Evolutionary conservation across 2,329 filamentous ascomycete species (phyloP).

Genomic region (Botryotinia calthae): DNA sequence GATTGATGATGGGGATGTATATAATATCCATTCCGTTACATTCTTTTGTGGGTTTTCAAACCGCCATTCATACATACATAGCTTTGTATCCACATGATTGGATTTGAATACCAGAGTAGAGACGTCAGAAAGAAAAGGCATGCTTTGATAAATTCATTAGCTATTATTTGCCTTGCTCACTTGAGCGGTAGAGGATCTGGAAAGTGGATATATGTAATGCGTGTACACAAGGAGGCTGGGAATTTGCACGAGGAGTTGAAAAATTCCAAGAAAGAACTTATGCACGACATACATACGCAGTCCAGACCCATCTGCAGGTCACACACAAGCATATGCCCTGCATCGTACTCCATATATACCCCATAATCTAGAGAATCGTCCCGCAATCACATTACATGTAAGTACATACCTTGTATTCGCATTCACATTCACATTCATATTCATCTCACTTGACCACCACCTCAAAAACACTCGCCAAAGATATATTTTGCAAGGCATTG

Average conservation of each 20-base stretch:
- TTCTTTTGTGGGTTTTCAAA: background rate
- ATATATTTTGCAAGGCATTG: background rate
- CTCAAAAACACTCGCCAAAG: background rate
- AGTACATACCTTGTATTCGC: background rate
- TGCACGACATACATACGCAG: slow-evolving; percentile 2
- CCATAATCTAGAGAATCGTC: background rate
- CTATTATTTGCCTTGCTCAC: background rate
- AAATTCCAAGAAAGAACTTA: background rate
- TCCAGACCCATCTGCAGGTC: slow-evolving; percentile 5
- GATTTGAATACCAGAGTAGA: background rate
- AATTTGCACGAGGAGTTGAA: background rate
- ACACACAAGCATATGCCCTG: slow-evolving; percentile 11
- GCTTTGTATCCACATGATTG: background rate
- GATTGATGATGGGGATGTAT: background rate
- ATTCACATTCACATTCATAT: background rate
- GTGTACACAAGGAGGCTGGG: background rate
- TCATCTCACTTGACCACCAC: background rate
- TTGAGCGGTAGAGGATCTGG: background rate
- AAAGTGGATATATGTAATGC: background rate
- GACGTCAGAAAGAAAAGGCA: background rate
- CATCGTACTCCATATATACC: slow-evolving; percentile 5
- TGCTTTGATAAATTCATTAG: background rate
- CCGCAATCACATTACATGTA: background rate
- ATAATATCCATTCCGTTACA: background rate
- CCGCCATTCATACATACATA: background rate